A percentile compares a stretch with the other conserved stretches of the same genome.
phyloP scores from a whole-genome alignment of 2,329 filamentous ascomycete species.

The Knufia fluminis region DNA sequence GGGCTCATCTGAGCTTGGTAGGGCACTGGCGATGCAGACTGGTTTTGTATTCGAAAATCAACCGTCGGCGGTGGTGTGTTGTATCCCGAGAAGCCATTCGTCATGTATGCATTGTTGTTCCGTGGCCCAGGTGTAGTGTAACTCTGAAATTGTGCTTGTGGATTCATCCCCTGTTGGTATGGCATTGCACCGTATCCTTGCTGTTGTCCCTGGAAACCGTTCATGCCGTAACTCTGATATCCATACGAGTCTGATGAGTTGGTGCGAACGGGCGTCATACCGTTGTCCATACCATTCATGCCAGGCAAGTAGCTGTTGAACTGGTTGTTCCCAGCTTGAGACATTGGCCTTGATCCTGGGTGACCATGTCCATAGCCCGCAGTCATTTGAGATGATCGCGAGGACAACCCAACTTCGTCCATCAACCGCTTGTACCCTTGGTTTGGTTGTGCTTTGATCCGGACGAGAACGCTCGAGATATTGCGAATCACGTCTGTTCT shows the following conservation, averaged over 20 bases:
- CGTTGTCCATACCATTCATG: slow-evolving; percentile 29
- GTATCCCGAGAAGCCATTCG: slow-evolving; percentile 35
- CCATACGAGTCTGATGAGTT: slow-evolving; percentile 29
- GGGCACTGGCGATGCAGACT: slow-evolving; percentile 29
- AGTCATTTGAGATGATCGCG: slow-evolving; percentile 30
- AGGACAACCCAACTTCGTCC: slow-evolving; percentile 90
- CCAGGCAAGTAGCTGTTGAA: slow-evolving; percentile 32
- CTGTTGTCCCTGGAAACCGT: slow-evolving; percentile 28
- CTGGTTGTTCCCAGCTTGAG: slow-evolving; percentile 29
- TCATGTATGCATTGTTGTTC: slow-evolving; percentile 38
- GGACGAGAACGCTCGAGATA: slow-evolving; percentile 76
- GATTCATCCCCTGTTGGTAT: slow-evolving; percentile 33
- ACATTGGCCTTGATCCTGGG: slow-evolving; percentile 33
- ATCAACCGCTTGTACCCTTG: slow-evolving; percentile 98
- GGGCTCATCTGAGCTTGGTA: slow-evolving; percentile 32
- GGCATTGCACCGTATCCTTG: slow-evolving; percentile 32
- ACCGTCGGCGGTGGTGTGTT: slow-evolving; percentile 32
- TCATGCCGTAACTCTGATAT: slow-evolving; percentile 33
- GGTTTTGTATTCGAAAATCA: slow-evolving; percentile 35
- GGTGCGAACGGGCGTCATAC: slow-evolving; percentile 28
- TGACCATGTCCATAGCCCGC: slow-evolving; percentile 31
- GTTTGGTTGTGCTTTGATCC: slow-evolving; percentile 83
- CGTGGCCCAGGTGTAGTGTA: slow-evolving; percentile 41
- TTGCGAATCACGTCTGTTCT: slow-evolving; percentile 82
- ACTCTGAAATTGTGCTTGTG: slow-evolving; percentile 50